These are phyloP conservation scores for Colletotrichum cordylinicola DNA, from an alignment of 2,329 filamentous ascomycete genomes.

Conservation along the genomic window DNA sequence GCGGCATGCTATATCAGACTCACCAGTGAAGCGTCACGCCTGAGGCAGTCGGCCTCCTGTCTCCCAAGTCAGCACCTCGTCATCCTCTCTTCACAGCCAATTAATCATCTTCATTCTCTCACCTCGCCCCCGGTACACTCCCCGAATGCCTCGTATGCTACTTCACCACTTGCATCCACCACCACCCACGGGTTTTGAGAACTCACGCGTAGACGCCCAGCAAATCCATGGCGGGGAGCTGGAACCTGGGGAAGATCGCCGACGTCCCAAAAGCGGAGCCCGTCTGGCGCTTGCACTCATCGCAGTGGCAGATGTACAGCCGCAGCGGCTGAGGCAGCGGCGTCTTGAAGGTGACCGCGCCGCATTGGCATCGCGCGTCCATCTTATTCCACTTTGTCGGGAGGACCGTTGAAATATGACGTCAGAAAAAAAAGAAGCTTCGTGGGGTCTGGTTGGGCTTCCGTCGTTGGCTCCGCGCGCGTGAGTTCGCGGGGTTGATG, in stretches of 20 bases:
- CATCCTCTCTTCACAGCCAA: neutral
- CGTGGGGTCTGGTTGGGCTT: neutral
- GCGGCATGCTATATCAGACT: conserved; percentile 17
- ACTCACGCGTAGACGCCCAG: conserved; percentile 63
- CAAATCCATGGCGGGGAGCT: conserved; percentile 53
- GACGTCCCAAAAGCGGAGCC: conserved; percentile 72
- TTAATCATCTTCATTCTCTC: neutral
- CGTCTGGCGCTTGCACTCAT: conserved; percentile 69
- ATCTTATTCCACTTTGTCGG: conserved; percentile 36
- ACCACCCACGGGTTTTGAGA: neutral
- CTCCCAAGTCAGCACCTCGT: conserved; percentile 16
- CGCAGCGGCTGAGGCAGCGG: conserved; percentile 64
- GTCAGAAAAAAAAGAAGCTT: neutral
- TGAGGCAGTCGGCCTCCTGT: conserved; percentile 60
- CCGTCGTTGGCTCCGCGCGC: neutral
- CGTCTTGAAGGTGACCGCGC: conserved; percentile 66
- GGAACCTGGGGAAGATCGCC: conserved; percentile 73
- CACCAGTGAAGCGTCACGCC: conserved; percentile 66
- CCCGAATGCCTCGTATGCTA: neutral
- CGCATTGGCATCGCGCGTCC: conserved; percentile 71
- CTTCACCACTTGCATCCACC: neutral
- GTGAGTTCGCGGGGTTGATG: neutral
- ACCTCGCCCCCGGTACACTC: neutral
- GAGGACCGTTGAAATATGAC: neutral
- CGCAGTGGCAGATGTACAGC: conserved; percentile 76